These are phyloP conservation scores for Tolypocladium inflatum DNA, from an alignment of 2,329 filamentous ascomycete species.

Conservation along the genomic window DNA sequence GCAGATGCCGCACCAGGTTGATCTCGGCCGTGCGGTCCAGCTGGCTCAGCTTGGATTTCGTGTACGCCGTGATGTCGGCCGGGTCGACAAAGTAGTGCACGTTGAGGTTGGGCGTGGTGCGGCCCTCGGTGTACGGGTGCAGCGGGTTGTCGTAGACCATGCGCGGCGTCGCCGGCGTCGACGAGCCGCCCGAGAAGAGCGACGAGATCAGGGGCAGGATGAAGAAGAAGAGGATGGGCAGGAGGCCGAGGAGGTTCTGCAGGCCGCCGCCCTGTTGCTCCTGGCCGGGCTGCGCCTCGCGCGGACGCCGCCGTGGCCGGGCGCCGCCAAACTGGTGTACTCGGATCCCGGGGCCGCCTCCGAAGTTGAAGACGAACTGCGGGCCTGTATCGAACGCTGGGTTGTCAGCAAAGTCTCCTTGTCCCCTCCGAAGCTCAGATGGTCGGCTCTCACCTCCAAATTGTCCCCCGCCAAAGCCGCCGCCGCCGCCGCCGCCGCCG, in stretches of 20 bases:
- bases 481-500: conserved; percentile 61
- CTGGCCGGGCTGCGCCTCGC: conserved; percentile 45
- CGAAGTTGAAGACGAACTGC: conserved; percentile 91
- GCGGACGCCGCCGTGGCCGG: conserved; percentile 66
- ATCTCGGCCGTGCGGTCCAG: conserved; percentile 73
- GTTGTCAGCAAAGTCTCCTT: conserved; percentile 10
- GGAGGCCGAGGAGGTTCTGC: conserved; percentile 59
- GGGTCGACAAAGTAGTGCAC: conserved; percentile 84
- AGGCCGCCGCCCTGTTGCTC: conserved; percentile 37
- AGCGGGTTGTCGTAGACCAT: conserved; percentile 67
- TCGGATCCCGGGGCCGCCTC: conserved; percentile 80
- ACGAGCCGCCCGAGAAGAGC: conserved; percentile 51
- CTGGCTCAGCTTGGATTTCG: conserved; percentile 56
- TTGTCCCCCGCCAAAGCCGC: conserved; percentile 53
- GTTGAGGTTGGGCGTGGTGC: conserved; percentile 59
- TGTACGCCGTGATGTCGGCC: conserved; percentile 62
- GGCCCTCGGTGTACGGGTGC: conserved; percentile 64
- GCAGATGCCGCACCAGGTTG: conserved; percentile 58
- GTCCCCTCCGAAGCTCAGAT: no score
- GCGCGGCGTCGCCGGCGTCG: conserved; percentile 44
- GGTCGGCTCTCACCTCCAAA: conserved; percentile 28
- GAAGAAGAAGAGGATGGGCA: conserved; percentile 86
- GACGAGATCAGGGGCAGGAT: conserved; percentile 76
- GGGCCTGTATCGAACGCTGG: conserved; percentile 65
- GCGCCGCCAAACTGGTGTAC: conserved; percentile 92